Percentiles rank a stretch among this genome's conserved stretches.
phyloP scores from a whole-genome alignment of 257 asterid genomes.

The Solanum rostratum region DNA sequence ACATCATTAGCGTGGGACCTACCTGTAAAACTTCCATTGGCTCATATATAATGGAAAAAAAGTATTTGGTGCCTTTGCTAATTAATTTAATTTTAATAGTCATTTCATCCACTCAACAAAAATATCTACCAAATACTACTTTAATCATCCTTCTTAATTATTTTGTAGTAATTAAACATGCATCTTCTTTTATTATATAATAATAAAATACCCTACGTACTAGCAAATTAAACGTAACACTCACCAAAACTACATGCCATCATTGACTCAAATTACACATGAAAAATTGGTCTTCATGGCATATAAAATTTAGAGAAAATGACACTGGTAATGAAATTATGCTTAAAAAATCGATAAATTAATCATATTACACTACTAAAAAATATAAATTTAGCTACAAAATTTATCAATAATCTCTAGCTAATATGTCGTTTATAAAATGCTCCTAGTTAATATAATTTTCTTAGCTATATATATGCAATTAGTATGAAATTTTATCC shows the following conservation, averaged over 20 bases:
- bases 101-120: neutral
- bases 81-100: neutral
- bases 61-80: neutral
- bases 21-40: neutral
- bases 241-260: neutral
- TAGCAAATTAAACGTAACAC: neutral
- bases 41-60: neutral
- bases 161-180: neutral
- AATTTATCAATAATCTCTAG: neutral
- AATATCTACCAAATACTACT: slow-evolving; percentile 1
- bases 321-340: neutral
- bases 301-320: neutral
- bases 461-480: neutral
- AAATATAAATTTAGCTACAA: neutral
- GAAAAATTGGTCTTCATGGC: neutral
- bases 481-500: neutral
- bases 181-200: neutral
- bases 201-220: neutral
- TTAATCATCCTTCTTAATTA: neutral
- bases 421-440: neutral
- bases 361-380: neutral
- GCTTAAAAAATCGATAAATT: neutral
- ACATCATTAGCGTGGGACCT: neutral
- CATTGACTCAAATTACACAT: neutral
- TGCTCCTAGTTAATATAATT: neutral